Conservation (phyloP, 345 rosid genomes). For the Citrus unshiu region DNA sequence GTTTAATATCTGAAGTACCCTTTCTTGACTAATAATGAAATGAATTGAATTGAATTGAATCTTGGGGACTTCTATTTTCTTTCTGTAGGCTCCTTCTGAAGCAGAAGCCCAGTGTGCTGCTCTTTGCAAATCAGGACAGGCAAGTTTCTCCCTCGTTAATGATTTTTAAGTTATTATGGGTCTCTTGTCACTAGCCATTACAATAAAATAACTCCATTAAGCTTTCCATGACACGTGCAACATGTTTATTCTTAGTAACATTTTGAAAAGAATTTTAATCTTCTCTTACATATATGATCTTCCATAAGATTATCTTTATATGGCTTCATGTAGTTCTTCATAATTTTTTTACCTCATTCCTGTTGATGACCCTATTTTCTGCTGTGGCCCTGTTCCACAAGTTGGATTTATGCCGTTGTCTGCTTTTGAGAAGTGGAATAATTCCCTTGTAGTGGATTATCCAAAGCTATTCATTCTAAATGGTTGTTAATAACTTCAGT, state of each 20-base stretch:
- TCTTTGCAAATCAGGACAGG: slow-evolving; percentile 88
- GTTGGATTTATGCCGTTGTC: neutral
- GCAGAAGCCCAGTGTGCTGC: slow-evolving; percentile 96
- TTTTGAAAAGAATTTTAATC: neutral
- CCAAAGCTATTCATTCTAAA: neutral
- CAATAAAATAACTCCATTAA: neutral
- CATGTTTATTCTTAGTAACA: neutral
- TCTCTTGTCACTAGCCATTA: neutral
- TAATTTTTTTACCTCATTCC: neutral
- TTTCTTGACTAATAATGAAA: neutral
- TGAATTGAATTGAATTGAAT: slow-evolving; percentile 3
- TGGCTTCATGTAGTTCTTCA: neutral
- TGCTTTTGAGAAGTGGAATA: neutral
- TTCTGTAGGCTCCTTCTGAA: slow-evolving; percentile 81
- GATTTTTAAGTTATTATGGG: slow-evolving; percentile 4
- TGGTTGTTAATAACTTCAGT: neutral
- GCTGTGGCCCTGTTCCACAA: neutral
- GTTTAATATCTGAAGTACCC: neutral
- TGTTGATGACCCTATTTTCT: neutral
- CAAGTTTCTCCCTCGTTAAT: slow-evolving; percentile 23
- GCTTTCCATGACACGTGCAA: neutral
- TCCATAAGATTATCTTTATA: neutral
- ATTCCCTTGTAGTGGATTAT: neutral
- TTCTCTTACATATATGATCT: neutral
- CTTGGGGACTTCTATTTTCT: slow-evolving; percentile 10